These are phyloP conservation scores for Colletotrichum sp. DNA, from an alignment of 2,329 filamentous ascomycete species.

Conservation along the genomic window DNA sequence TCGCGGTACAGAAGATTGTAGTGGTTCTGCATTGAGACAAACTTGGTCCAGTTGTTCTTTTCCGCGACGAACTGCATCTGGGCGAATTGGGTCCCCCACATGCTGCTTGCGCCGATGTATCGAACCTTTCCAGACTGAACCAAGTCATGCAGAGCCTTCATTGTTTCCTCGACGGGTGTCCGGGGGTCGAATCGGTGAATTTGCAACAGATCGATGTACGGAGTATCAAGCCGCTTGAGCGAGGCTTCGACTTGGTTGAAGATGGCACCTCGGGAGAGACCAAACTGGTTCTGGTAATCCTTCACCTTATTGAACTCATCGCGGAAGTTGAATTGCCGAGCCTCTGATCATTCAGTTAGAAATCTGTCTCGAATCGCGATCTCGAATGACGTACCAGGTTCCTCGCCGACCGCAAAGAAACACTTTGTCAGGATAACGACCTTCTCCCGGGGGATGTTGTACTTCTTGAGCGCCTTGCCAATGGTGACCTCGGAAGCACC, in stretches of 20 bases:
- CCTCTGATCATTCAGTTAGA: not conserved
- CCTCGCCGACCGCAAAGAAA: conserved; percentile 52
- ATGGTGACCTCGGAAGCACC: conserved; percentile 59
- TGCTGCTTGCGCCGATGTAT: conserved; percentile 56
- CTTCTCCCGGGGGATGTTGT: conserved; percentile 59
- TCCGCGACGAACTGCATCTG: conserved; percentile 56
- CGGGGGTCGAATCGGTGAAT: conserved; percentile 62
- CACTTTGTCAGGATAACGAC: conserved; percentile 65
- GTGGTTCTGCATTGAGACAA: conserved; percentile 62
- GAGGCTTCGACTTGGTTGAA: conserved; percentile 69
- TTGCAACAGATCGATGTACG: conserved; percentile 65
- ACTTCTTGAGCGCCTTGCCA: conserved; percentile 65
- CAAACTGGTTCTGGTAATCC: conserved; percentile 37
- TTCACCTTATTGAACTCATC: conserved; percentile 25
- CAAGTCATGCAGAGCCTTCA: conserved; percentile 66
- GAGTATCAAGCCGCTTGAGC: conserved; percentile 55
- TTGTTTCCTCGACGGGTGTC: conserved; percentile 62
- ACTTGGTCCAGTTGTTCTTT: conserved; percentile 59
- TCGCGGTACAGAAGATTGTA: conserved; percentile 62
- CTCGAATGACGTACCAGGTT: conserved; percentile 32
- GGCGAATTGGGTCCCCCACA: conserved; percentile 54
- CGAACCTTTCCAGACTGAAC: conserved; percentile 61
- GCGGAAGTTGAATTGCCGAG: conserved; percentile 25
- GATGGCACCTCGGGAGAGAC: conserved; percentile 67
- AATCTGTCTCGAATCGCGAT: not conserved